phyloP scores from a whole-genome alignment of 176 grass and related monocot species.

The Oryza coarctata region DNA sequence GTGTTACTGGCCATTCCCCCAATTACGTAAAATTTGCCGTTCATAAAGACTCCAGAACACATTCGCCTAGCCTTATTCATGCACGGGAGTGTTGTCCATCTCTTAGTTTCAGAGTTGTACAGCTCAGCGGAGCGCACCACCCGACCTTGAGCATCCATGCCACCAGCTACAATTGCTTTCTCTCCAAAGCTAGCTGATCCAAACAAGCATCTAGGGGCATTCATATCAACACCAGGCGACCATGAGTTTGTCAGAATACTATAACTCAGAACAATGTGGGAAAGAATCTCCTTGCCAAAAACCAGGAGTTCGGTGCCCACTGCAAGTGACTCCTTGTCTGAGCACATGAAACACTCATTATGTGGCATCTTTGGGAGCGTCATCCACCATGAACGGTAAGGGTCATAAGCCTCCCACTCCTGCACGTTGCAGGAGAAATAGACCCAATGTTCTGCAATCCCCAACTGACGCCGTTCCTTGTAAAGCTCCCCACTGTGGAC shows the following conservation, averaged over 20 bases:
- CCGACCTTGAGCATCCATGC: conserved; percentile 55
- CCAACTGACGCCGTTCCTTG: conserved; percentile 57
- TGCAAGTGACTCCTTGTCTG: conserved; percentile 90
- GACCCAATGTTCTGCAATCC: conserved; percentile 91
- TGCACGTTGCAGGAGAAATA: conserved; percentile 93
- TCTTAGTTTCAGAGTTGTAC: conserved; percentile 80
- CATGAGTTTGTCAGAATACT: conserved; percentile 94
- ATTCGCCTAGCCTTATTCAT: conserved; percentile 82
- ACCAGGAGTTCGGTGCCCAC: conserved; percentile 93
- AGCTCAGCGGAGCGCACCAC: conserved; percentile 77
- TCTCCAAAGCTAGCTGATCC: conserved; percentile 91
- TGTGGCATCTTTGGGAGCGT: conserved; percentile 87
- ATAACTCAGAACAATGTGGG: conserved; percentile 84
- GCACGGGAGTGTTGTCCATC: conserved; percentile 74
- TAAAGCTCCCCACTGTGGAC: conserved; percentile 73
- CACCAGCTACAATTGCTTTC: conserved; percentile 89
- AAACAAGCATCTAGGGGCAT: conserved; percentile 89
- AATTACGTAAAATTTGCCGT: conserved; percentile 90
- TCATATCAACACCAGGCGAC: conserved; percentile 83
- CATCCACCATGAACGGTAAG: conserved; percentile 78
- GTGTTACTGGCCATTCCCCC: conserved; percentile 78
- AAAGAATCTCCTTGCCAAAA: conserved; percentile 76
- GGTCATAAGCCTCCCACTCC: conserved; percentile 96
- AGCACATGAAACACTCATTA: conserved; percentile 87
- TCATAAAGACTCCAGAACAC: conserved; percentile 95